Base-by-base conservation (phyloP, 208 protist species). In the Acanthamoeba castellanii region DNA sequence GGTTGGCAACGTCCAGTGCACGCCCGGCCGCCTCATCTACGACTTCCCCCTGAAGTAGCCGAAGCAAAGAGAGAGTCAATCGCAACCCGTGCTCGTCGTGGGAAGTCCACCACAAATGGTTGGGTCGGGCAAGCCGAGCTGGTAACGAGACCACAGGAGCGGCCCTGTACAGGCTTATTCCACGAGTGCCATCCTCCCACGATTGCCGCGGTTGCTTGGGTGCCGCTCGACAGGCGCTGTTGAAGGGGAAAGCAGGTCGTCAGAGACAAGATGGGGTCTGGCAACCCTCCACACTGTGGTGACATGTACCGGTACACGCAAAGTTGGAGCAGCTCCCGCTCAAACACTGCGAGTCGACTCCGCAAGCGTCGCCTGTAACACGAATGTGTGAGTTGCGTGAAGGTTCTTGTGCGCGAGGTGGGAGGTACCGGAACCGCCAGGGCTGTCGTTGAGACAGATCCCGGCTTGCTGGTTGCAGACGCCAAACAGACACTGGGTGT, bases 21-120 rank as follows among this genome's bases (percentile, higher is more conserved):
- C 81, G 42, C 81, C 81, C 34, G 81, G 81, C 30, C 81, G 81
- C 30, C 45, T 66, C 81, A 88, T 88, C 50, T 88, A 88, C 30
- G 27, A 88, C 81, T 64, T 88, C 50, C 81, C 50, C 0, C 45
- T 84, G 18, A 16, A 66, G 59, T 66, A 47, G 45, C 3, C 45
- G 45, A 47, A 47, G 8, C 45, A 47, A 47, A 47, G 45, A 47
- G 45, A 47, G 37, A 42, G 6, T 1, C 37, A 42, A 42, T 42
- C 37, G 37, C 37, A 42, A 42, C 37, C 37, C 6, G 37, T 42
- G 6, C 1, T 42, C 37, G 6, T 2, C 37, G 37, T 42, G 37
- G 37, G 6, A 42, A 42, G 37, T 42, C 37, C 37, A 42, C 45
- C 45, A 47, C 45, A 47, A 42, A 42, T 42, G 37, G 37, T 42